Percentiles rank a stretch among this genome's conserved stretches.
Evolutionary conservation across 1,284 basidiomycete species (phyloP).

Genomic region (Stygiomarasmius scandens): DNA sequence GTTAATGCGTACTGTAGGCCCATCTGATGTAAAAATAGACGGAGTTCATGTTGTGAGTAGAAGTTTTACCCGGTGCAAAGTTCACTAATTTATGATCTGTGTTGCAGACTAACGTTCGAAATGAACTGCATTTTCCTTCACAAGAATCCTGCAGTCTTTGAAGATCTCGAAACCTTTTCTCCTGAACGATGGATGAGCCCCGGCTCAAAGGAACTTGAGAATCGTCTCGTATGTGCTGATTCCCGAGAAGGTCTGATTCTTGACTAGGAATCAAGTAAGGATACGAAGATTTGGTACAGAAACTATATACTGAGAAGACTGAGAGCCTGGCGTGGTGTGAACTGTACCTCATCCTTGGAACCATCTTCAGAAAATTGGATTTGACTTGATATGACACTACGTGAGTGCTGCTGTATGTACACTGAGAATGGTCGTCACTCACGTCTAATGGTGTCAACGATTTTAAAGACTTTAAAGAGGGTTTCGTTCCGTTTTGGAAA

Average conservation of each 20-base stretch:
- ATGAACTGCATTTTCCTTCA: constrained; percentile 25
- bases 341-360: constrained; percentile 28
- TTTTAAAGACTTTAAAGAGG: not conserved
- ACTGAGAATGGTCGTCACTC: not conserved
- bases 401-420: not conserved
- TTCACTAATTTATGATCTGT: not conserved
- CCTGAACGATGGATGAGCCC: constrained; percentile 31
- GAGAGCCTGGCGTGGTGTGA: constrained; percentile 31
- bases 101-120: constrained; percentile 28
- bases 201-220: constrained; percentile 24
- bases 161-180: constrained; percentile 27
- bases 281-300: not conserved
- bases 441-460: not conserved
- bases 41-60: constrained; percentile 22
- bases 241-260: not conserved
- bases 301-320: not conserved
- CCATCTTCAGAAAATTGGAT: constrained; percentile 28
- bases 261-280: constrained; percentile 1
- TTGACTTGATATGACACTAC: constrained; percentile 15
- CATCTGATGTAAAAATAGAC: constrained; percentile 16
- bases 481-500: constrained; percentile 1
- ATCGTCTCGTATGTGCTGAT: constrained; percentile 29
- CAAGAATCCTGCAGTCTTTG: constrained; percentile 21
- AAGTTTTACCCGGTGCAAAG: not conserved
- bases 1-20: constrained; percentile 23